Percentiles rank a stretch among this genome's conserved stretches.
phyloP scores from a whole-genome alignment of 192 early-diverging fungal genomes.

The Coemansia sp. region DNA sequence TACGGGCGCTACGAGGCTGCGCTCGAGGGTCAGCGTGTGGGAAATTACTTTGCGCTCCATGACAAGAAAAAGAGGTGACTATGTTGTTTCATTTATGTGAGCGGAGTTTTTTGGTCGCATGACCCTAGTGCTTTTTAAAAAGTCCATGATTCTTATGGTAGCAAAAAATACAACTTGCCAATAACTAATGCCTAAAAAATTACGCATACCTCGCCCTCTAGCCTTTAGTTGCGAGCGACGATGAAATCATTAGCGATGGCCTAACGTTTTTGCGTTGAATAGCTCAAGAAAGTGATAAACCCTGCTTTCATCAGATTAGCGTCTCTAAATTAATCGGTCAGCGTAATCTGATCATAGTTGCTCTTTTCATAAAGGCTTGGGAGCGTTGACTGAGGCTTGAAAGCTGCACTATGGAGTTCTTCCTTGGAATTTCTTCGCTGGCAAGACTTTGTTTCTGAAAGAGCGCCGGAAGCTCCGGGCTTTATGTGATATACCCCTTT shows the following conservation, averaged over 20 bases:
- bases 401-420: neutral
- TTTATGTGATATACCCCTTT: neutral
- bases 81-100: neutral
- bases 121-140: neutral
- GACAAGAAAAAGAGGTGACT: neutral
- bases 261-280: too few species aligned
- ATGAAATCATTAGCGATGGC: neutral
- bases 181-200: neutral
- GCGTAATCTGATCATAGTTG: neutral
- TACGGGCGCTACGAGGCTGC: conserved; percentile 23
- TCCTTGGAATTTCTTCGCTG: neutral
- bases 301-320: neutral
- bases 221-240: too few species aligned
- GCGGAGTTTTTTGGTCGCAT: neutral
- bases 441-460: neutral
- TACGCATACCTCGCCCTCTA: too few species aligned
- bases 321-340: neutral
- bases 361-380: too few species aligned
- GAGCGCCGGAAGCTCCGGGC: neutral
- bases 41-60: conserved; percentile 32
- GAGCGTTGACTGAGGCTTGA: neutral
- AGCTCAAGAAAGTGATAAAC: neutral
- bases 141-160: neutral
- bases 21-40: conserved; percentile 29
- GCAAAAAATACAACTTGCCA: neutral